Percentiles rank a stretch among this genome's conserved stretches.
Evolutionary conservation across 2,329 filamentous ascomycete genomes (phyloP).

Genomic region (Penicillium corylophilum): DNA sequence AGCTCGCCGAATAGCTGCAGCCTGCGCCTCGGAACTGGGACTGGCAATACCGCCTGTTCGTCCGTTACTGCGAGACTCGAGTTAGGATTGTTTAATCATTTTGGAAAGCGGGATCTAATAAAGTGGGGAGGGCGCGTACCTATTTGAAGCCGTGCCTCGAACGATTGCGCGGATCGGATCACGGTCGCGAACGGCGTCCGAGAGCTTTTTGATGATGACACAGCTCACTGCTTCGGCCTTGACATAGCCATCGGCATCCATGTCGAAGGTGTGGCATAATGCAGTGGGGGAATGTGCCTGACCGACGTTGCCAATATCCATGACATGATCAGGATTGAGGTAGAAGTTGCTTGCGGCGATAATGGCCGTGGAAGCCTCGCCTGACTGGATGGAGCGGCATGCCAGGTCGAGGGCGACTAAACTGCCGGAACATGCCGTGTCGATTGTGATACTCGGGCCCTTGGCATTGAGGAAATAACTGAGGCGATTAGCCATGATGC

Average conservation of each 20-base stretch:
- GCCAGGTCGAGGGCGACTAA: conserved; percentile 31
- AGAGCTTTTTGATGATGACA: conserved; percentile 49
- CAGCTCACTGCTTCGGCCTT: conserved; percentile 50
- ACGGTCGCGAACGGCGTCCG: conserved; percentile 48
- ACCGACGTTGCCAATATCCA: background rate
- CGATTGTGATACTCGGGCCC: conserved; percentile 25
- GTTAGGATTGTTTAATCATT: no score
- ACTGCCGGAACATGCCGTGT: conserved; percentile 30
- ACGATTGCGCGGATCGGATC: conserved; percentile 35
- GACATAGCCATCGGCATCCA: conserved; percentile 52
- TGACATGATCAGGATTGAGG: conserved; percentile 23
- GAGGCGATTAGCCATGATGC: no score
- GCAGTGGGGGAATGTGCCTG: background rate
- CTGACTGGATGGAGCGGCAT: conserved; percentile 20
- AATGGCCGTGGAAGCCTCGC: conserved; percentile 18
- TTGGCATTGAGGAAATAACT: no score
- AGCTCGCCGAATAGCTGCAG: conserved; percentile 20
- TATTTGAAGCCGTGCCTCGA: conserved; percentile 39
- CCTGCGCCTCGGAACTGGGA: conserved; percentile 35
- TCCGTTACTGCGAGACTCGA: conserved; percentile 47
- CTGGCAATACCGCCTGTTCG: conserved; percentile 42
- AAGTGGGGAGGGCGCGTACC: no score
- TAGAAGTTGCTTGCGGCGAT: conserved; percentile 27
- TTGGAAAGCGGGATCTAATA: no score
- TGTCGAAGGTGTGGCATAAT: conserved; percentile 35